Conservation (phyloP, 345 rosid genomes). For the Salix brachista region DNA sequence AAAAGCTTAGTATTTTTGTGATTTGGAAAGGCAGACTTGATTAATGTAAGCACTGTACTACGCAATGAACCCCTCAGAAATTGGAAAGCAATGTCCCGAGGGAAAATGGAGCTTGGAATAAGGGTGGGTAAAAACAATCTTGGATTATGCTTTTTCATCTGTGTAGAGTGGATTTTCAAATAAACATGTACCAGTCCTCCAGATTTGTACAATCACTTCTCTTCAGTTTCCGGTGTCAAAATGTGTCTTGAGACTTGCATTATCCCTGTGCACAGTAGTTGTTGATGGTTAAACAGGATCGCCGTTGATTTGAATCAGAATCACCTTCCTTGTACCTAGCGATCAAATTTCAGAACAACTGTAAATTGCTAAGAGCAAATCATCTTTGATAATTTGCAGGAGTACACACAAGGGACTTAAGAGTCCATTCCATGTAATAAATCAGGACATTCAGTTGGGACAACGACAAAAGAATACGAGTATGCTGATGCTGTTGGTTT, state of each 20-base stretch:
- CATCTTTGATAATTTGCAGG: background rate
- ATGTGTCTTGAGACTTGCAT: slow-evolving; percentile 40
- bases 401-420: background rate
- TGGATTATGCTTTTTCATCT: background rate
- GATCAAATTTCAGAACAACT: slow-evolving; percentile 17
- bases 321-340: slow-evolving; percentile 79
- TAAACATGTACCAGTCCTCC: background rate
- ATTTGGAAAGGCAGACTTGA: too few relatives aligned
- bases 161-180: background rate
- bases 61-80: background rate
- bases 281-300: slow-evolving; percentile 86
- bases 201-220: background rate
- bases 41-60: background rate
- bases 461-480: too few relatives aligned
- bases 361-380: background rate
- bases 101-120: background rate
- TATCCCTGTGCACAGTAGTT: slow-evolving; percentile 89
- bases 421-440: background rate
- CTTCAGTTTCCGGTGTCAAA: background rate
- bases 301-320: slow-evolving; percentile 79
- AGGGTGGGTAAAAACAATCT: too few relatives aligned
- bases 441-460: background rate
- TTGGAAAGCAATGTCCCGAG: background rate
- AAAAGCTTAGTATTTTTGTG: too few relatives aligned
- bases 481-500: too few relatives aligned